Evolutionary conservation across 2,329 filamentous ascomycete species (phyloP), one percentile per base, ranked within the genome.

Genomic region (Phaeomoniella chlamydospora): DNA sequence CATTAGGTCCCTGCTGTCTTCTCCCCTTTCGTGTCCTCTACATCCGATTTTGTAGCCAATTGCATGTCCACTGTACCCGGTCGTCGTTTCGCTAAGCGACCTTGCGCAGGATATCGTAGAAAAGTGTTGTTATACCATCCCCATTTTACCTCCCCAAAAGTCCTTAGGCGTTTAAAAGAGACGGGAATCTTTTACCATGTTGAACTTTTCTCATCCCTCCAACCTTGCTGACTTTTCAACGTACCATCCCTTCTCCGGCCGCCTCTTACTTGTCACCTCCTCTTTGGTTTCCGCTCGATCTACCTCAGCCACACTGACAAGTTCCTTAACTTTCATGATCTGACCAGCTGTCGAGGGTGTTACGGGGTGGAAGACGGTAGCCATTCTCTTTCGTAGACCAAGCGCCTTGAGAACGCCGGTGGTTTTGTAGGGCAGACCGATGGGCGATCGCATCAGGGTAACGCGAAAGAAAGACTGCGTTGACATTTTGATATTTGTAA

Each of bases 251-350:
- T 26, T 26, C 22, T 26, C 22, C 22, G 22, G 22, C n/a, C 6
- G 9, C n/a, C 22, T 26, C n/a, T 72, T 66, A 35, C 68, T 72
- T 61, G 75, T 76, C 51, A 93, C 68, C 64, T 93, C 73, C 38
- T 62, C 58, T 52, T 74, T 72, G 5, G 68, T 77, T 59, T 84
- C 55, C 18, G 69, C 57, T 42, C 61, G 55, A 19, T 77, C 74
- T 31, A 92, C 84, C 62, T 93, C 86, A 46, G 76, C 66, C 22
- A 94, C 85, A 37, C 74, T 68, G 32, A 94, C 83, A 43, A 94
- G 66, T 62, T 94, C 87, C 67, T 94, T 94, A 49, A 94, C 85
- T 59, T 80, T 80, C 68, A 94, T 80, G 52, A 94, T 84, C 65
- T 92, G 85, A 54, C 87, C 87, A 6, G 87, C 87, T 42, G 84